Evolutionary conservation across 73 alveolate species (phyloP), one percentile per base, ranked within the genome.

Genomic region (Durusdinium trenchii): DNA sequence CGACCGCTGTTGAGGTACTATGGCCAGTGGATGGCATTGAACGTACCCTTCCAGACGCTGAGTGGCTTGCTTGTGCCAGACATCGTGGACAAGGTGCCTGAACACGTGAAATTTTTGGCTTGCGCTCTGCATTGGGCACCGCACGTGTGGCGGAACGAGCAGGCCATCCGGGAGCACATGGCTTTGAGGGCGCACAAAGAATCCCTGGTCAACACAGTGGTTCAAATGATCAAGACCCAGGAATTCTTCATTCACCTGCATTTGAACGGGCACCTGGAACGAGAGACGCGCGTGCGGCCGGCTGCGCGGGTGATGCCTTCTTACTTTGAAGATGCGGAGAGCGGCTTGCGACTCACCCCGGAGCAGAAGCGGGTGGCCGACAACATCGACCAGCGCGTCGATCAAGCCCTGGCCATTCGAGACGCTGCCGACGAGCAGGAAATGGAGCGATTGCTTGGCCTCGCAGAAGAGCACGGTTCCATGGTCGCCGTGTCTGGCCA

Each of bases 111-210:
- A 36, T 61, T 86, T 50, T 48, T 57, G 47, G 95, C 95, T 3
- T 86, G 95, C 42, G 95, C 95, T 12, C 69, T 86, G 61, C 82
- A 61, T 32, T 45, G 82, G 62, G 95, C 95, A 36, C 95, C 95
- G 46, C 85, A 86, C 42, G 14, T 61, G 28, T 86, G 95, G 95
- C 47, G 67, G 51, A 61, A 32, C 64, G 85, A 57, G 69, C 51
- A 45, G 51, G 67, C 84, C 51, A 46, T 61, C 30, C 82, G 95
- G 0, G 67, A 43, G 1, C 23, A 86, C 48, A 3, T 86, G 84
- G 69, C 57, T 0, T 36, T 18, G 48, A 38, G 82, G 0, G 95
- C 95, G 28, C 67, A 28, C 95, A 32, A 67, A 2, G 84, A 54
- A n/a, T 83, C 57, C 35, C 42, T 6, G 85, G 42, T 60, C 51